These are phyloP conservation scores for Wickerhamomyces strasburgensis DNA, from an alignment of 805 yeast genomes.

Conservation along the genomic window DNA sequence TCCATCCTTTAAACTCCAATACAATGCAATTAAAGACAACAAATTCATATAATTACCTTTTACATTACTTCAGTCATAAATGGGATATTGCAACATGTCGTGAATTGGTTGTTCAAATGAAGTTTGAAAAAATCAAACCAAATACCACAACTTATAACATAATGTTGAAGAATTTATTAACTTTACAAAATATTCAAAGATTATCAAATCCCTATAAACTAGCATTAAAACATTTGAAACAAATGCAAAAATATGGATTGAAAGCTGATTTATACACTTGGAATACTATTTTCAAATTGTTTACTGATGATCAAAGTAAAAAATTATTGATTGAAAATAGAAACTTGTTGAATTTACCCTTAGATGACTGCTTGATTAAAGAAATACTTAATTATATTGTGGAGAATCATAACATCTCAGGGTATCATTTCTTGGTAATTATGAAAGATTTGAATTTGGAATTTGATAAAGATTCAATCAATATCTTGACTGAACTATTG, in stretches of 20 bases:
- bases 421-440: constrained; percentile 11
- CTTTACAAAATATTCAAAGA: constrained; percentile 26
- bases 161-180: constrained; percentile 28
- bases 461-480: constrained; percentile 22
- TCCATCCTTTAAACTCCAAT: constrained; percentile 33
- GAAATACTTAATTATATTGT: constrained; percentile 23
- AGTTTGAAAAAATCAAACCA: constrained; percentile 27
- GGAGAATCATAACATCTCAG: constrained; percentile 7
- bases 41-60: constrained; percentile 32
- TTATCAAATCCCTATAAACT: constrained; percentile 26
- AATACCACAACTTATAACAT: constrained; percentile 36
- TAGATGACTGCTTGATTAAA: constrained; percentile 25
- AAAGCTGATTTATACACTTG: constrained; percentile 35
- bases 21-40: constrained; percentile 29
- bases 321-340: constrained; percentile 29
- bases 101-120: constrained; percentile 37
- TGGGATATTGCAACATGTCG: constrained; percentile 38
- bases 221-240: constrained; percentile 25
- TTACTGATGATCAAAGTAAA: constrained; percentile 32
- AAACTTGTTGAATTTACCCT: constrained; percentile 27
- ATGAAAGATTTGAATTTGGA: constrained; percentile 20
- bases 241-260: constrained; percentile 27
- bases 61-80: constrained; percentile 33
- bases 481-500: constrained; percentile 24
- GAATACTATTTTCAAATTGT: constrained; percentile 29